Conservation (phyloP, 2,329 filamentous ascomycete genomes). For the Aspergillus sp. region DNA sequence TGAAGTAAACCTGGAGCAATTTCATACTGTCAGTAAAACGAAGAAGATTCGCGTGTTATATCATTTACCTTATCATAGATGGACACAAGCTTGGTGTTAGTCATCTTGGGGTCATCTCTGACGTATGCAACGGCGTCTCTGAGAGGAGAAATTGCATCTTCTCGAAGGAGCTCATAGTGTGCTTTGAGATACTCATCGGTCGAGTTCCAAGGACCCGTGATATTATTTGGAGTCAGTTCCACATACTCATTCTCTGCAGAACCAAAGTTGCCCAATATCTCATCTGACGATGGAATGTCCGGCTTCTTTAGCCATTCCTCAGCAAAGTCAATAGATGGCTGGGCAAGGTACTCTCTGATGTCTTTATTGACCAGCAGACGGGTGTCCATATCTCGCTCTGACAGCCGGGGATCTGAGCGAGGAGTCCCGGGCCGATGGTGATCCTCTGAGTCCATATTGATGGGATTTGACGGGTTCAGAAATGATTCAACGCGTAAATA, state of each 20-base stretch:
- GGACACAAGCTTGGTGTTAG: slow-evolving; percentile 60
- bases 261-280: slow-evolving; percentile 37
- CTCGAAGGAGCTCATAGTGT: slow-evolving; percentile 74
- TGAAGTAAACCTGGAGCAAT: slow-evolving; percentile 62
- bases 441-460: slow-evolving; percentile 1
- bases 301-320: slow-evolving; percentile 40
- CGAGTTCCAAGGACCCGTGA: slow-evolving; percentile 59
- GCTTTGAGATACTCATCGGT: slow-evolving; percentile 68
- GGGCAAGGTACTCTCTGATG: slow-evolving; percentile 34
- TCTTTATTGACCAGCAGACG: slow-evolving; percentile 27
- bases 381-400: neutral
- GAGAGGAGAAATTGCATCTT: slow-evolving; percentile 71
- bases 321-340: slow-evolving; percentile 13
- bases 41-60: neutral
- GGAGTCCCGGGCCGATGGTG: neutral
- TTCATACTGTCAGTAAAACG: neutral
- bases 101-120: slow-evolving; percentile 54
- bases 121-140: slow-evolving; percentile 66
- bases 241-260: slow-evolving; percentile 29
- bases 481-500: neutral
- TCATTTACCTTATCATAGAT: slow-evolving; percentile 68
- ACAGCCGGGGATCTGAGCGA: neutral
- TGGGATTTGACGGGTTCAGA: neutral
- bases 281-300: slow-evolving; percentile 44
- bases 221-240: slow-evolving; percentile 55